Base-by-base conservation (phyloP, 441 rosid species). In the Populus hybrid region DNA sequence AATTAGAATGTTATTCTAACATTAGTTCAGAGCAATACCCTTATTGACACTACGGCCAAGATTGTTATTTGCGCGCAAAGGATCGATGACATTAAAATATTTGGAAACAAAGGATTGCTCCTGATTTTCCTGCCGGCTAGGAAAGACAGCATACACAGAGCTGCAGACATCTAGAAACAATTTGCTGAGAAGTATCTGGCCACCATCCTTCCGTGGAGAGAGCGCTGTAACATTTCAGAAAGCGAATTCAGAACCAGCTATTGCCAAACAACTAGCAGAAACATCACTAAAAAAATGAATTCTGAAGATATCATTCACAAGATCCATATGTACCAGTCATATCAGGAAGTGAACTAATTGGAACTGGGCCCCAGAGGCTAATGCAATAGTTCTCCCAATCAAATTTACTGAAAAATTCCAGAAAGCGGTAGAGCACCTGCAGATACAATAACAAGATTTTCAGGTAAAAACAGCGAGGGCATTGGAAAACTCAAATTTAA, bases 41-140 rank as follows among this genome's bases (percentile, higher is more conserved):
- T 92, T 94, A 83, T 92, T 97, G 75, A 94, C 99, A 87, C 99
- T 94, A 75, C 99, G 99, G 8, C 99, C 99, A 83, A 97, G 99
- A 84, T 97, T 97, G 94, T 97, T 97, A 90, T 90, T 94, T 82
- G 87, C 83, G 71, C 99, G 98, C 86, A 97, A 86, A 77, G 99
- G 99, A 83, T 97, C 99, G 21, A 97, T 90, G 78, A 97, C 98
- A 85, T 97, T 97, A 85, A 97, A 92, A 85, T 93, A 90, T 79
- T 97, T 97, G 67, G 97, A 88, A 71, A 86, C 81, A 86, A 97
- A 94, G 67, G 95, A 88, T 69, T 89, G 95, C 67, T 98, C 98
- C 46, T 89, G 96, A 85, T 78, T 91, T 80, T 94, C 99, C 82
- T 88, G 97, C 69, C 85, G 84, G 83, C 78, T 85, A 78, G 90